Conservation (phyloP, 768 basidiomycete genomes). For the Macrocybe gigantea region DNA sequence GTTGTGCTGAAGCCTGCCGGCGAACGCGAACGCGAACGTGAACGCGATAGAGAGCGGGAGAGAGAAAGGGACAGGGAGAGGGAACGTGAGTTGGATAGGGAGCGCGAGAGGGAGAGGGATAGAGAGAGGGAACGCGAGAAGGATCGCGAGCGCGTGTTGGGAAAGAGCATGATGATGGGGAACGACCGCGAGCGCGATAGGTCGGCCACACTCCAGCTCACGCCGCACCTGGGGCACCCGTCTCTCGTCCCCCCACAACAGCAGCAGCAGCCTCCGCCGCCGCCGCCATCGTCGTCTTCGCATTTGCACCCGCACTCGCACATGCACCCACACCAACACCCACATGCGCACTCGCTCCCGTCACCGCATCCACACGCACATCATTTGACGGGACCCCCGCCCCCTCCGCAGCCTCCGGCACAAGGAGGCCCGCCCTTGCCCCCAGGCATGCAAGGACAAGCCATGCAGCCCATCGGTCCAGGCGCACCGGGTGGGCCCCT, state of each 20-base stretch:
- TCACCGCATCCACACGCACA: no score
- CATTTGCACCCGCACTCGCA: background rate
- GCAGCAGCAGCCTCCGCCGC: background rate
- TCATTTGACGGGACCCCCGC: no score
- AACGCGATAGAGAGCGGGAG: background rate
- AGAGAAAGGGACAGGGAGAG: background rate
- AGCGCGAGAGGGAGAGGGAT: background rate
- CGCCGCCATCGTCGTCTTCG: background rate
- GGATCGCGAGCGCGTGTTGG: background rate
- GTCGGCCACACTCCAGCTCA: background rate
- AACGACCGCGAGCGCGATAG: constrained; percentile 1
- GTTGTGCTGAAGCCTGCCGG: background rate
- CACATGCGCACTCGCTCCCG: background rate
- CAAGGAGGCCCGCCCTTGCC: no score
- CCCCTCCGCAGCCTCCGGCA: no score
- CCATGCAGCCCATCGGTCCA: no score
- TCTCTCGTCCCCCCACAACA: background rate
- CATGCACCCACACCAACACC: background rate
- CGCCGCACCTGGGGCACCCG: background rate
- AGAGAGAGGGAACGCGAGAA: background rate
- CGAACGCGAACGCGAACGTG: background rate
- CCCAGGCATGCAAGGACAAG: no score
- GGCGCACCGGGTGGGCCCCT: no score
- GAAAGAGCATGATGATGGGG: background rate
- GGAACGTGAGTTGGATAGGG: background rate